Evolutionary conservation across 225 moss, liverwort and hornwort species (phyloP).

Genomic region (Polytrichum formosum): DNA sequence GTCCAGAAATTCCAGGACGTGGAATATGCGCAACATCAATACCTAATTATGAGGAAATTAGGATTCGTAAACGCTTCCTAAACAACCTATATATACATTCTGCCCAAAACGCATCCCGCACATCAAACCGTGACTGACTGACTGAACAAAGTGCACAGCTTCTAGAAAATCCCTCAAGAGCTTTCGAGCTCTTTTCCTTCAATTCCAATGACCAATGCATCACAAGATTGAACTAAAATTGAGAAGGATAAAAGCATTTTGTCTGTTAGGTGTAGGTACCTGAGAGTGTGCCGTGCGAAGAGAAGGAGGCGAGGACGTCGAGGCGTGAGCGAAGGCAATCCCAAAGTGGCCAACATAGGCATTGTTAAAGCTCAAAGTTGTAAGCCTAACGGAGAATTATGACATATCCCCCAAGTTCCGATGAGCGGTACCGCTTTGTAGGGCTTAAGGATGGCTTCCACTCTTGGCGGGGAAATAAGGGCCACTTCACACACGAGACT

Average conservation of each 20-base stretch:
- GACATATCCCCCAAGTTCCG: not conserved
- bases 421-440: not conserved
- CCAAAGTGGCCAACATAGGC: conserved; percentile 40
- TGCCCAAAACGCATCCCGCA: not conserved
- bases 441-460: too few relatives aligned
- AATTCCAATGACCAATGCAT: too few relatives aligned
- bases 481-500: too few relatives aligned
- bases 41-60: too few relatives aligned
- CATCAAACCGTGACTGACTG: not conserved
- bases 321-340: conserved; percentile 52
- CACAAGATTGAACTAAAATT: not conserved
- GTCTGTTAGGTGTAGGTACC: conserved; percentile 14
- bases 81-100: not conserved
- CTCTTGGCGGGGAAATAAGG: too few relatives aligned
- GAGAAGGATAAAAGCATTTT: not conserved
- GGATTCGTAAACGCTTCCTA: too few relatives aligned
- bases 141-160: not conserved
- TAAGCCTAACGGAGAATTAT: not conserved
- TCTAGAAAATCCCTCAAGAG: not conserved
- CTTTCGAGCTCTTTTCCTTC: not conserved
- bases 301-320: conserved; percentile 34
- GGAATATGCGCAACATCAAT: too few relatives aligned
- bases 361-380: conserved; percentile 5
- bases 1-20: conserved; percentile 16
- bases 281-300: conserved; percentile 48